These are phyloP conservation scores for Taiozyma sp. DNA, from an alignment of 1,139 yeast genomes.

Conservation along the genomic window DNA sequence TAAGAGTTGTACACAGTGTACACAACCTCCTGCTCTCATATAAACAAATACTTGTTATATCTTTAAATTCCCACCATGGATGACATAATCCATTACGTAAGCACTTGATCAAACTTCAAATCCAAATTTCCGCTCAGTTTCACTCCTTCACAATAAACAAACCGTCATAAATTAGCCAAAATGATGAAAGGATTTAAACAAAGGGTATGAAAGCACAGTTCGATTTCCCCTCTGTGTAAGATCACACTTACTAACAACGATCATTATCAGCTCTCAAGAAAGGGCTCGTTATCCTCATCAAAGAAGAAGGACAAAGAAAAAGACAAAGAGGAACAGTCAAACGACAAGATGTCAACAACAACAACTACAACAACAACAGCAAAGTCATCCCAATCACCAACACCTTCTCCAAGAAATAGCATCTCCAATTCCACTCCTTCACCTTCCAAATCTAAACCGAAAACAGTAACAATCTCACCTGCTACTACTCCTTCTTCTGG, in stretches of 20 bases:
- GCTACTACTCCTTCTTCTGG: neutral
- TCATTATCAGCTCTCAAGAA: slow-evolving; percentile 21
- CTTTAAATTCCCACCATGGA: too few relatives aligned
- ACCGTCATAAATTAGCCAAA: slow-evolving; percentile 15
- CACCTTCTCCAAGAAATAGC: slow-evolving; percentile 18
- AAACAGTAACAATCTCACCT: neutral
- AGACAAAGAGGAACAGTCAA: slow-evolving; percentile 16
- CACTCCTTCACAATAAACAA: neutral
- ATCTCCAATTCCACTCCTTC: slow-evolving; percentile 3
- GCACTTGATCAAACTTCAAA: too few relatives aligned
- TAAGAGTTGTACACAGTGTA: too few relatives aligned
- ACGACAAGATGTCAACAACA: slow-evolving; percentile 10
- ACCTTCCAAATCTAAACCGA: slow-evolving; percentile 10
- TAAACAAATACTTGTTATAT: too few relatives aligned
- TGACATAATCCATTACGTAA: too few relatives aligned
- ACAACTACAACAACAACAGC: too few relatives aligned
- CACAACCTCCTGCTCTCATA: too few relatives aligned
- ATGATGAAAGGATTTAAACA: slow-evolving; percentile 44
- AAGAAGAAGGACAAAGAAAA: slow-evolving; percentile 23
- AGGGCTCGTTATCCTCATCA: slow-evolving; percentile 19
- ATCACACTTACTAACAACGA: slow-evolving; percentile 2
- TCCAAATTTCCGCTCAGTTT: neutral
- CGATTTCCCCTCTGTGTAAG: too few relatives aligned
- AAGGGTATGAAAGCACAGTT: slow-evolving; percentile 19
- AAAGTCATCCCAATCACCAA: slow-evolving; percentile 4